Percentiles rank a stretch among this genome's conserved stretches.
These are phyloP conservation scores for Lipomyces japonicus DNA, from an alignment of 805 yeast species.

Conservation along the genomic window DNA sequence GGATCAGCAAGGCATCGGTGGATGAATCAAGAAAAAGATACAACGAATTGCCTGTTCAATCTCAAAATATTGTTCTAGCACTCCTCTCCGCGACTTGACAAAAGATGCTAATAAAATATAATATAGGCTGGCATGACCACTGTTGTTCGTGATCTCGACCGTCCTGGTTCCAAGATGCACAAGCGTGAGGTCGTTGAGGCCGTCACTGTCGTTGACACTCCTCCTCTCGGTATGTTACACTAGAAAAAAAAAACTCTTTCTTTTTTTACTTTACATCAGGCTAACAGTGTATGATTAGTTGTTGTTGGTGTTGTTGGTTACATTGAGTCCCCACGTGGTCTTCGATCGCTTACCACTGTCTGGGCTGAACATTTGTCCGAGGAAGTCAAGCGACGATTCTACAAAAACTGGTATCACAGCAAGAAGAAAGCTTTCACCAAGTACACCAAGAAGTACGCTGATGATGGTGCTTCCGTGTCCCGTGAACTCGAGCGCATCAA, in stretches of 20 bases:
- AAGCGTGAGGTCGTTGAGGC: constrained; percentile 99
- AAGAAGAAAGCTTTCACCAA: constrained; percentile 99
- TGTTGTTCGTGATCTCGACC: constrained; percentile 99
- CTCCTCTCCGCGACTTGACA: too few relatives aligned
- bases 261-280: not conserved
- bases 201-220: constrained; percentile 98
- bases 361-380: constrained; percentile 99
- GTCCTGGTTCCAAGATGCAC: constrained; percentile 99
- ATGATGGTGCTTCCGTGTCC: constrained; percentile 70
- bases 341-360: constrained; percentile 98
- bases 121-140: constrained; percentile 99
- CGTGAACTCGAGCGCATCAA: constrained; percentile 97
- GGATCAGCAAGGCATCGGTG: too few relatives aligned
- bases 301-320: constrained; percentile 99
- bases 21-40: too few relatives aligned
- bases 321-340: constrained; percentile 99
- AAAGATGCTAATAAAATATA: too few relatives aligned
- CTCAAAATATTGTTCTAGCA: not conserved
- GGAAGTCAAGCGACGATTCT: constrained; percentile 99
- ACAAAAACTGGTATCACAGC: constrained; percentile 99
- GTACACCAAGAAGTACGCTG: constrained; percentile 96
- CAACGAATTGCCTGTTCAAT: too few relatives aligned
- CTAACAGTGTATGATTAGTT: constrained; percentile 42
- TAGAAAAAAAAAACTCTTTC: not conserved
- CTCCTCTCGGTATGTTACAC: constrained; percentile 56